Evolutionary conservation across 345 rosid species (phyloP), one percentile per base, ranked within the genome.

Genomic region (Gossypium arboreum): DNA sequence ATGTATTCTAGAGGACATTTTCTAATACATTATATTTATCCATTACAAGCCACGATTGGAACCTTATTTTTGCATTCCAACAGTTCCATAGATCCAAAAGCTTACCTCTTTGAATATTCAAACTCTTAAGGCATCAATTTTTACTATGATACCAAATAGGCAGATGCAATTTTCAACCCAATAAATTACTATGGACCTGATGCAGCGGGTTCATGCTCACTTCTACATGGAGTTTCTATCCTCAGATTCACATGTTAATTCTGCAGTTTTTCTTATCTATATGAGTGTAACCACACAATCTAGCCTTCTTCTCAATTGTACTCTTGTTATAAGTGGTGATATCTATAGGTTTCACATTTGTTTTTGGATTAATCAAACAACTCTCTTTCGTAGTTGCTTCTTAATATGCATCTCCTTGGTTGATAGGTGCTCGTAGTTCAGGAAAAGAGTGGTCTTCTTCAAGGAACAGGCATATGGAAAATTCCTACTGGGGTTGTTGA

Each of bases 401-500:
- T 77, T 18, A 77, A 66, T 34, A 11, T 44, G 50, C 71, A 71
- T 76, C 25, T 39, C 66, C 45, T 63, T 77, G 76, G 39, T 43
- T 68, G 71, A 41, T 81, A 91, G 98, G 52, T 93, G 63, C 98
- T 93, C 60, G 94, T 86, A 51, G 98, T 93, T 29, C 92, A 91
- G 84, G 98, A 93, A 80, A 91, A 88, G 64, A 85, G 84, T 52
- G 98, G 98, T 54, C 54, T 0, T 5, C 79, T 91, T 27, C 79
- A 72, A 39, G 89, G 88, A 55, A 76, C 75, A 9, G 93, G 91
- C 55, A 73, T 88, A 20, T 93, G 98, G 98, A 93, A 93, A 82
- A 88, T 93, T 73, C 98, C 98, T 25, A 91, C 97, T 24, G 98
- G 98, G 78, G 79, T 79, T 75, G 98, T 86, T 51, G 93, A 91